These are phyloP conservation scores for Wickerhamiella occidentalis DNA, from an alignment of 805 yeast genomes.

Conservation along the genomic window DNA sequence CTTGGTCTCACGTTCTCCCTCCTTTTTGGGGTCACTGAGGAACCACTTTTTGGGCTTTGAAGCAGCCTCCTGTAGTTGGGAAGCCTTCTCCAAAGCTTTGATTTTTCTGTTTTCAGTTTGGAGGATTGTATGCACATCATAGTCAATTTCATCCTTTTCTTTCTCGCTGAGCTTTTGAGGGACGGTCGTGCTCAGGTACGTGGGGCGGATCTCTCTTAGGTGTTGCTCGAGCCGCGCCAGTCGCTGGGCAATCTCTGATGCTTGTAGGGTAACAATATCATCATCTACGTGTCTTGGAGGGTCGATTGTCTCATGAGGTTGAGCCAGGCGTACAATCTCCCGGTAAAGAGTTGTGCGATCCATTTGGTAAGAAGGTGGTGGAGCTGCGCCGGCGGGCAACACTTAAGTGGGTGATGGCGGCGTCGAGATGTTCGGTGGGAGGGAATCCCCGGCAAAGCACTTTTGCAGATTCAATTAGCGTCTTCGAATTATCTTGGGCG, in stretches of 20 bases:
- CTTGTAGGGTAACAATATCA: slow-evolving; percentile 24
- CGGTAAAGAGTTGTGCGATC: slow-evolving; percentile 22
- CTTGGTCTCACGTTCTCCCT: slow-evolving; percentile 23
- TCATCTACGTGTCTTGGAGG: slow-evolving; percentile 5
- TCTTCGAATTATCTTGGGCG: not conserved
- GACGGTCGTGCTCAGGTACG: slow-evolving; percentile 25
- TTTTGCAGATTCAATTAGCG: not conserved
- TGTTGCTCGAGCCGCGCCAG: slow-evolving; percentile 18
- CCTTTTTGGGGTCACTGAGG: slow-evolving; percentile 21
- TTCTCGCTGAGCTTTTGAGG: slow-evolving; percentile 25
- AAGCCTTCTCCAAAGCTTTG: slow-evolving; percentile 18
- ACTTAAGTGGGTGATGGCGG: not conserved
- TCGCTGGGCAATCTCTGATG: slow-evolving; percentile 18
- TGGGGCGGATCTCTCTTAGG: slow-evolving; percentile 22
- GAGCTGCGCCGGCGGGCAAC: not conserved
- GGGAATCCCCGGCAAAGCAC: not conserved
- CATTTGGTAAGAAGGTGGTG: slow-evolving; percentile 13
- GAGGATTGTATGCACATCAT: slow-evolving; percentile 28
- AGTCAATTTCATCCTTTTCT: slow-evolving; percentile 32
- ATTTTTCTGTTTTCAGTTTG: slow-evolving; percentile 26
- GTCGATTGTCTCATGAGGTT: slow-evolving; percentile 12
- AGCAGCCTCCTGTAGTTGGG: slow-evolving; percentile 7
- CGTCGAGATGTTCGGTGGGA: not conserved
- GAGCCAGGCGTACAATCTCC: slow-evolving; percentile 21
- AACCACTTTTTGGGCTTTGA: slow-evolving; percentile 15